Percentiles rank a stretch among this genome's conserved stretches.
phyloP scores from a whole-genome alignment of 75 land plant species.

The Cupressus sempervirens region DNA sequence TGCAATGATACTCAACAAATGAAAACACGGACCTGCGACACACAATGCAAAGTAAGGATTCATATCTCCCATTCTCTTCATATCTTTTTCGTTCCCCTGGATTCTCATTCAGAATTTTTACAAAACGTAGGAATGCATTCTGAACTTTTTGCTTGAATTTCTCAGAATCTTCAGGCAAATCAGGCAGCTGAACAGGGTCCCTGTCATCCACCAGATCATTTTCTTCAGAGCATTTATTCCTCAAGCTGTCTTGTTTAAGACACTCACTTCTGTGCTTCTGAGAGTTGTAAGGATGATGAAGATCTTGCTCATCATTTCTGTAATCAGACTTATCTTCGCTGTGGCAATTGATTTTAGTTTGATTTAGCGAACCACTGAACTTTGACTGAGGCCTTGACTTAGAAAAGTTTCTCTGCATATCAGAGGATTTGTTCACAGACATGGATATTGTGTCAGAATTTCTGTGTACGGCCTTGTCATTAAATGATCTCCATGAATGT shows the following conservation, averaged over 20 bases:
- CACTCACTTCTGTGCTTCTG: neutral
- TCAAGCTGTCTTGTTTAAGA: neutral
- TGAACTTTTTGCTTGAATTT: slow-evolving; percentile 47
- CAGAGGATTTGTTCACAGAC: neutral
- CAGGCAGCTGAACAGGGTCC: slow-evolving; percentile 2
- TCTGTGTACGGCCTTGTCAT: neutral
- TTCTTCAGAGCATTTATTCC: neutral
- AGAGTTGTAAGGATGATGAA: neutral
- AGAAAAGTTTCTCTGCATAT: neutral
- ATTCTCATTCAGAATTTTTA: slow-evolving; percentile 41
- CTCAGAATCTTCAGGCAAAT: slow-evolving; percentile 41
- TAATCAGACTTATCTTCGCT: neutral
- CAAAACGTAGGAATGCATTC: slow-evolving; percentile 35
- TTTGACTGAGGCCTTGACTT: slow-evolving; percentile 1
- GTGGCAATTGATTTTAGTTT: neutral
- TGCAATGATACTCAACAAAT: slow-evolving; percentile 9
- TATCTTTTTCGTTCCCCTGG: slow-evolving; percentile 22
- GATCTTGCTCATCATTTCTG: neutral
- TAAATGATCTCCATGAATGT: neutral
- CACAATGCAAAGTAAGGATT: slow-evolving; percentile 28
- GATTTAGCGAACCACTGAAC: neutral
- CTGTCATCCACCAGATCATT: neutral
- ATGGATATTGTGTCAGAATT: neutral
- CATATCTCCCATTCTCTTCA: slow-evolving; percentile 29
- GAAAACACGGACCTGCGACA: slow-evolving; percentile 62